These are phyloP conservation scores for Paramecium octaurelia DNA, from an alignment of 73 alveolate species.

Conservation along the genomic window DNA sequence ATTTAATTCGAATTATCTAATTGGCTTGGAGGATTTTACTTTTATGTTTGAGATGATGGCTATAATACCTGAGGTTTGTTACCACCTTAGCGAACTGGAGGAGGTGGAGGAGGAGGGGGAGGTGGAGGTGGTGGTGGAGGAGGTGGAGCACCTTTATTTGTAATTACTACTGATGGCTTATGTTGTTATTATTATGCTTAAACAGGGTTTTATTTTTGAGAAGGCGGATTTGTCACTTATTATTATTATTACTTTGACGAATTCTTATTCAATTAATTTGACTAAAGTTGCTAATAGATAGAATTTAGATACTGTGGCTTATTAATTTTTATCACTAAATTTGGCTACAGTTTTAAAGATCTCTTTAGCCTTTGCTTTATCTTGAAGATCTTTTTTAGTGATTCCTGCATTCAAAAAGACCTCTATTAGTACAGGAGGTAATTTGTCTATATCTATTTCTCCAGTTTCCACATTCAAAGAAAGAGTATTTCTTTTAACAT, in stretches of 20 bases:
- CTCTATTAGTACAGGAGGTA: conserved; percentile 1
- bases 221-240: background rate
- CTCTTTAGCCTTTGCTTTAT: background rate
- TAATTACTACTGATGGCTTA: background rate
- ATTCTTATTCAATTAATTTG: background rate
- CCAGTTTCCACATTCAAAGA: conserved; percentile 31
- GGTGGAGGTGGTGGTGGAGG: conserved; percentile 48
- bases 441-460: background rate
- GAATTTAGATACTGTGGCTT: background rate
- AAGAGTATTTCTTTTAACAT: background rate
- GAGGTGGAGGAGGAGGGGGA: conserved; percentile 48
- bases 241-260: background rate
- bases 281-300: background rate
- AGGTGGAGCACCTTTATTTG: conserved; percentile 8
- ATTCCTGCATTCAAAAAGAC: conserved; percentile 37
- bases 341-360: background rate
- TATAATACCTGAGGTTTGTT: background rate
- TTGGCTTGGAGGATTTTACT: background rate
- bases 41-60: background rate
- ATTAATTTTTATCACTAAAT: background rate
- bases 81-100: background rate
- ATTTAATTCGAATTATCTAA: background rate
- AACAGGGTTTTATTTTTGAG: background rate
- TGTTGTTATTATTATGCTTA: background rate
- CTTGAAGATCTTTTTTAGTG: conserved; percentile 28